phyloP scores from a whole-genome alignment of 31 red algal species.

The Bonnemaisonia californica region DNA sequence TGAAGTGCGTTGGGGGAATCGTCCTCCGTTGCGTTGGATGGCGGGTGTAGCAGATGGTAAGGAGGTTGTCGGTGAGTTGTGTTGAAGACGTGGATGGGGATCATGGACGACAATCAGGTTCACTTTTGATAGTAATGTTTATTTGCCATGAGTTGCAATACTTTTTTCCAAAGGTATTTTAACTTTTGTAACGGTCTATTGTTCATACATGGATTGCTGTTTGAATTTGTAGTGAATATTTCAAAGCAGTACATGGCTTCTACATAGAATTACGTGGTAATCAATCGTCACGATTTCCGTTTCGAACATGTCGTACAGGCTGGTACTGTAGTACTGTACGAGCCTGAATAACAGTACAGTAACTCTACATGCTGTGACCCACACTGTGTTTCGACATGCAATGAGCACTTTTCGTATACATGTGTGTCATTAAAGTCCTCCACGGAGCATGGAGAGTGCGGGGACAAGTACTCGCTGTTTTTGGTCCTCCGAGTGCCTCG shows the following conservation, averaged over 20 bases:
- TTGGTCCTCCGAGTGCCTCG: constrained; percentile 21
- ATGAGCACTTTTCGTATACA: neutral
- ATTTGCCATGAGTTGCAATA: constrained; percentile 1
- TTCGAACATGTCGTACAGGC: no score
- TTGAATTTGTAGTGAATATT: neutral
- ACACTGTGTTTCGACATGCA: neutral
- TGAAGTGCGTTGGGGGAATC: neutral
- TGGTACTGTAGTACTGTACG: no score
- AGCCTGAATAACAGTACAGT: neutral
- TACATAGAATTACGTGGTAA: no score
- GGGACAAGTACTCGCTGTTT: constrained; percentile 6
- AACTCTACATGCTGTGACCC: neutral
- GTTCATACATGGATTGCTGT: neutral
- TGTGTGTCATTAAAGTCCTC: neutral
- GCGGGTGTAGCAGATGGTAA: neutral
- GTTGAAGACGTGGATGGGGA: neutral
- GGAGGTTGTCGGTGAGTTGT: neutral
- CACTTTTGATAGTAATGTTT: no score
- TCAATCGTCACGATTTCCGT: no score
- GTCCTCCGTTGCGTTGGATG: neutral
- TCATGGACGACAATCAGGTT: no score
- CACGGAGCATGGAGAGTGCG: neutral
- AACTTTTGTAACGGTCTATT: neutral
- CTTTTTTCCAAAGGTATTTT: neutral
- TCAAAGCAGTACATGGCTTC: neutral